Evolutionary conservation across 306 rosid species (phyloP).

Genomic region (Lagenaria siceraria): DNA sequence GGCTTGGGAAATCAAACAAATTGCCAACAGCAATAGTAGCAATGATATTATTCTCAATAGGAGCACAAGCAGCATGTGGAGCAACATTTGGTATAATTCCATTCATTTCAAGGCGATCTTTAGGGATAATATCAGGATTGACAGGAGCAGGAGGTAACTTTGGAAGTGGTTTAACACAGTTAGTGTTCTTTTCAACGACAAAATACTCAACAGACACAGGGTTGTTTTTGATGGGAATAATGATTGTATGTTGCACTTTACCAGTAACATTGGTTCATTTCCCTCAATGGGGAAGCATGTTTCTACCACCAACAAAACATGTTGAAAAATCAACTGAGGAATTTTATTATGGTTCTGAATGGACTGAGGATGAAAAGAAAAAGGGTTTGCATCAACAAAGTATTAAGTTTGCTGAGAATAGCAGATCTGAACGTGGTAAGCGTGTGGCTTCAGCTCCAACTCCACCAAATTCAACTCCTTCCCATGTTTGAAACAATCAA

Average conservation of each 20-base stretch:
- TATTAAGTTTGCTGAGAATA: constrained; percentile 78
- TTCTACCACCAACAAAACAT: constrained; percentile 53
- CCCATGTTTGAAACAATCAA: constrained; percentile 24
- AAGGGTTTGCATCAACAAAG: constrained; percentile 53
- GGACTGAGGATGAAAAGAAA: constrained; percentile 57
- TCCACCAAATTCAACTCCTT: constrained; percentile 58
- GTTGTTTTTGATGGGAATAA: constrained; percentile 54
- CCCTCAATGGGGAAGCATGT: constrained; percentile 95
- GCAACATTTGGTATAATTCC: constrained; percentile 81
- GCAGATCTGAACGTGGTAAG: constrained; percentile 72
- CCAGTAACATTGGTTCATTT: constrained; percentile 65
- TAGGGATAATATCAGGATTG: constrained; percentile 64
- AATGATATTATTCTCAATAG: constrained; percentile 81
- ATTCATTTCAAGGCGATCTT: constrained; percentile 65
- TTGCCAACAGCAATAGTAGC: constrained; percentile 47
- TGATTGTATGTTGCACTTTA: constrained; percentile 66
- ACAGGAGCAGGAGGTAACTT: constrained; percentile 89
- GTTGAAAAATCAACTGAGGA: constrained; percentile 37
- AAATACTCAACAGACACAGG: constrained; percentile 41
- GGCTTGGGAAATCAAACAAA: constrained; percentile 65
- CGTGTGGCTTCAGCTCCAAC: constrained; percentile 55
- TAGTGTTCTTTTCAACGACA: constrained; percentile 53
- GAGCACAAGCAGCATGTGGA: constrained; percentile 94
- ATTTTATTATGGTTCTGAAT: constrained; percentile 52
- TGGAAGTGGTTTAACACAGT: constrained; percentile 72